These are phyloP conservation scores for Amniculicola lignicola DNA, from an alignment of 495 filamentous ascomycete genomes.

Conservation along the genomic window DNA sequence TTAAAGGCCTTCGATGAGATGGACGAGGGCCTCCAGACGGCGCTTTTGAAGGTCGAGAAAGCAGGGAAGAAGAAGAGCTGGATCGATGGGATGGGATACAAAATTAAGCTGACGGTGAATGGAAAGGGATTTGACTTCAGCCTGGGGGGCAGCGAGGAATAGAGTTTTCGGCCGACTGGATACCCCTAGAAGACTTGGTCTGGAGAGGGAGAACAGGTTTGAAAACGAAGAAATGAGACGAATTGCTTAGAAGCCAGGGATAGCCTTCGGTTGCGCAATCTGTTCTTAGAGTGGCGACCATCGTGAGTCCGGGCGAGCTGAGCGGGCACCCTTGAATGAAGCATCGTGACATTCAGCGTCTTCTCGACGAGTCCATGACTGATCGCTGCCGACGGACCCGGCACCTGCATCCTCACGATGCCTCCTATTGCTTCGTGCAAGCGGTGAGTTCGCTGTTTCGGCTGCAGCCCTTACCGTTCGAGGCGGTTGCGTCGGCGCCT, in stretches of 20 bases:
- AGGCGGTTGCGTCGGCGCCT: too few relatives aligned
- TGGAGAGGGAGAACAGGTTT: neutral
- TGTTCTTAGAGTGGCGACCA: conserved; percentile 9
- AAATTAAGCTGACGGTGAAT: conserved; percentile 19
- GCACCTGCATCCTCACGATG: too few relatives aligned
- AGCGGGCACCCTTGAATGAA: neutral
- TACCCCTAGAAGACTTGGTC: neutral
- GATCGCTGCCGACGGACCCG: too few relatives aligned
- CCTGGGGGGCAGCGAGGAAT: neutral
- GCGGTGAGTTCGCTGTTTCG: too few relatives aligned
- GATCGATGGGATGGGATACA: conserved; percentile 38
- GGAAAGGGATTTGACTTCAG: conserved; percentile 11
- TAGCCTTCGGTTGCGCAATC: neutral
- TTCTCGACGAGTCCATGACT: too few relatives aligned
- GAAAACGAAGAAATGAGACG: neutral
- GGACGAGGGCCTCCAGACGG: conserved; percentile 40
- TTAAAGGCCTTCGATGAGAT: conserved; percentile 19
- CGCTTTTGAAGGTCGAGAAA: conserved; percentile 50
- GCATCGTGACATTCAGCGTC: conserved; percentile 20
- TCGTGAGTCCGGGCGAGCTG: conserved; percentile 2
- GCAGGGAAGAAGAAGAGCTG: conserved; percentile 61
- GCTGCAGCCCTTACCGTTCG: too few relatives aligned
- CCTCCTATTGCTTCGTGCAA: too few relatives aligned
- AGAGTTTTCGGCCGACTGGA: too few relatives aligned
- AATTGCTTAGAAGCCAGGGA: neutral